These are phyloP conservation scores for Neopestalotiopsis rosae DNA, from an alignment of 2,329 filamentous ascomycete genomes.

Conservation along the genomic window DNA sequence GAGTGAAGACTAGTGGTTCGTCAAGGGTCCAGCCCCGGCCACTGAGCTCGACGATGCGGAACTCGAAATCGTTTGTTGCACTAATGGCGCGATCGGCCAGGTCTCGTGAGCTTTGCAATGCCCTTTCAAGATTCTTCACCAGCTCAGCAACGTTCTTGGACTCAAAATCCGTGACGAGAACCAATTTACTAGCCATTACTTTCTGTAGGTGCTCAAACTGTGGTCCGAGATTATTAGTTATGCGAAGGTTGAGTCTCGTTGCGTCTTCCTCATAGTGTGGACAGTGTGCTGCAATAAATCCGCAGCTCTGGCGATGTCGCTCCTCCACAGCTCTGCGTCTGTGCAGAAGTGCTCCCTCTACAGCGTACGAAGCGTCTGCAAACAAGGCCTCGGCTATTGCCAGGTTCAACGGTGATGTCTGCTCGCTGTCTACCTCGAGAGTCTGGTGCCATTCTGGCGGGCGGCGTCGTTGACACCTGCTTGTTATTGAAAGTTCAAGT, in stretches of 20 bases:
- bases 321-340: slow-evolving; percentile 48
- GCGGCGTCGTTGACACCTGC: slow-evolving; percentile 42
- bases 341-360: slow-evolving; percentile 46
- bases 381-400: slow-evolving; percentile 52
- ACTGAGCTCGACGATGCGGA: slow-evolving; percentile 52
- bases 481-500: slow-evolving; percentile 51
- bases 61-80: slow-evolving; percentile 52
- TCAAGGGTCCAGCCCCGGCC: slow-evolving; percentile 51
- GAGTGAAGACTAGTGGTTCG: slow-evolving; percentile 50
- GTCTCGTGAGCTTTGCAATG: slow-evolving; percentile 43
- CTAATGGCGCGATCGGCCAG: slow-evolving; percentile 47
- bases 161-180: slow-evolving; percentile 50
- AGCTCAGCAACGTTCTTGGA: slow-evolving; percentile 51
- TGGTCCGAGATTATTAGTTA: slow-evolving; percentile 57
- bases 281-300: slow-evolving; percentile 43
- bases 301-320: slow-evolving; percentile 39
- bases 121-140: slow-evolving; percentile 42
- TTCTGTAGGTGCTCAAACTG: slow-evolving; percentile 50
- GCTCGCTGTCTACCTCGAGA: slow-evolving; percentile 51
- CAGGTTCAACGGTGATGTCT: slow-evolving; percentile 53
- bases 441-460: slow-evolving; percentile 43
- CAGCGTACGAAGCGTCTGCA: slow-evolving; percentile 47
- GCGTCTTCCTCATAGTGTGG: slow-evolving; percentile 49
- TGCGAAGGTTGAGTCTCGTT: slow-evolving; percentile 49
- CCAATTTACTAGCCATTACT: slow-evolving; percentile 47